phyloP scores from a whole-genome alignment of 768 basidiomycete genomes.

The Kwoniella shandongensis region DNA sequence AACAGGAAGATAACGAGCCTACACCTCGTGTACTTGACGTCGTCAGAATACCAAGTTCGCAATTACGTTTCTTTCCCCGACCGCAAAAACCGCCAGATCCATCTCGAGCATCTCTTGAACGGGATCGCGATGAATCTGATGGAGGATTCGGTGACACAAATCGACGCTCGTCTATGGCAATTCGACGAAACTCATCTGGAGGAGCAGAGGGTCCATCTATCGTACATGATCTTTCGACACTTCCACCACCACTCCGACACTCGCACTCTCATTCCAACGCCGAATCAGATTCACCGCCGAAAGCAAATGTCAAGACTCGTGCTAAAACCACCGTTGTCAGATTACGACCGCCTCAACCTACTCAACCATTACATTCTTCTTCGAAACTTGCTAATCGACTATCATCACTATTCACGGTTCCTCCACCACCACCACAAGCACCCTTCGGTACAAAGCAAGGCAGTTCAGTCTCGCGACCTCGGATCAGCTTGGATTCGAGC shows the following conservation, averaged over 20 bases:
- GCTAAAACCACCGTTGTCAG: constrained; percentile 28
- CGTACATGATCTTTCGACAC: constrained; percentile 20
- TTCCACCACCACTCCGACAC: constrained; percentile 20
- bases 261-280: constrained; percentile 4
- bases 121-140: not conserved
- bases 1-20: not conserved
- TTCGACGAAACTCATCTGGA: not conserved
- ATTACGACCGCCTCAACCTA: constrained; percentile 22
- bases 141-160: not conserved
- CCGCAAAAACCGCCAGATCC: constrained; percentile 13
- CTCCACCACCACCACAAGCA: constrained; percentile 30
- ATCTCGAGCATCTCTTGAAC: constrained; percentile 9
- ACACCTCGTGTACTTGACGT: constrained; percentile 33
- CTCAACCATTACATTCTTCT: not conserved
- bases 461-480: not conserved
- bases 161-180: not conserved
- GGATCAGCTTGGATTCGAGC: constrained; percentile 3
- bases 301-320: not conserved
- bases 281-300: not conserved
- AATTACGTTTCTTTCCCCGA: constrained; percentile 45
- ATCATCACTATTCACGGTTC: constrained; percentile 37
- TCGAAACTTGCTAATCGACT: constrained; percentile 19
- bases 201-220: constrained; percentile 12
- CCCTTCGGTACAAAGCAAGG: not conserved
- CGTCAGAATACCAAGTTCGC: constrained; percentile 38